These are phyloP conservation scores for Berberis thunbergii DNA, from an alignment of 164 flowering plant species.

Conservation along the genomic window DNA sequence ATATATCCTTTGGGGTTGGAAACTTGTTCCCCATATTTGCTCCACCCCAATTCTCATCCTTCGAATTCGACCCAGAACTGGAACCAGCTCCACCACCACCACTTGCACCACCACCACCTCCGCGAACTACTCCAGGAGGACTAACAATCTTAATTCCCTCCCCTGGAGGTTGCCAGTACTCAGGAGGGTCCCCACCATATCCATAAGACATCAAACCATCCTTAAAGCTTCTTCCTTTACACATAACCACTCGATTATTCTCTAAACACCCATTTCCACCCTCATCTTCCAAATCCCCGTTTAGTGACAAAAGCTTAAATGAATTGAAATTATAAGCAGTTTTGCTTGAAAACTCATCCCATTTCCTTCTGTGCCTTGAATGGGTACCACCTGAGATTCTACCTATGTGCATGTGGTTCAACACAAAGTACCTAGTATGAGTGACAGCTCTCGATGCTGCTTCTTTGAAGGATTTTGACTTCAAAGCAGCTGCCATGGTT, in stretches of 20 bases:
- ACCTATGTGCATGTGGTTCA: constrained; percentile 34
- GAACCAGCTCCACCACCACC: constrained; percentile 21
- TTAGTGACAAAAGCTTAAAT: constrained; percentile 43
- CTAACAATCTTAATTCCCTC: constrained; percentile 36
- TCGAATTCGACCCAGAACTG: constrained; percentile 20
- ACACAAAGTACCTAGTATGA: constrained; percentile 41
- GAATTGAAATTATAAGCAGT: constrained; percentile 38
- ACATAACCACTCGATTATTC: not conserved
- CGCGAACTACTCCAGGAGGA: constrained; percentile 11
- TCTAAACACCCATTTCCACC: constrained; percentile 6
- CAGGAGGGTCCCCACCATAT: constrained; percentile 59
- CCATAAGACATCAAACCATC: not conserved
- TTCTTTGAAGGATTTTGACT: constrained; percentile 43
- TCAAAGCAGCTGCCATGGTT: constrained; percentile 55
- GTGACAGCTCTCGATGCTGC: constrained; percentile 27
- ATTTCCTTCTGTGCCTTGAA: constrained; percentile 20
- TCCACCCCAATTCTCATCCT: constrained; percentile 76
- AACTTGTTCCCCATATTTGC: constrained; percentile 62
- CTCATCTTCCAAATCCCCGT: constrained; percentile 37
- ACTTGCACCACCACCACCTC: constrained; percentile 19
- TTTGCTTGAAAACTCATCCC: constrained; percentile 23
- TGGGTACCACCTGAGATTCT: constrained; percentile 25
- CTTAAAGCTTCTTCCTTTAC: no score
- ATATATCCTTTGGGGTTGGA: constrained; percentile 91
- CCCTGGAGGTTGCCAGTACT: constrained; percentile 82